phyloP scores from a whole-genome alignment of 768 basidiomycete genomes.

The Auriculariales sp. region DNA sequence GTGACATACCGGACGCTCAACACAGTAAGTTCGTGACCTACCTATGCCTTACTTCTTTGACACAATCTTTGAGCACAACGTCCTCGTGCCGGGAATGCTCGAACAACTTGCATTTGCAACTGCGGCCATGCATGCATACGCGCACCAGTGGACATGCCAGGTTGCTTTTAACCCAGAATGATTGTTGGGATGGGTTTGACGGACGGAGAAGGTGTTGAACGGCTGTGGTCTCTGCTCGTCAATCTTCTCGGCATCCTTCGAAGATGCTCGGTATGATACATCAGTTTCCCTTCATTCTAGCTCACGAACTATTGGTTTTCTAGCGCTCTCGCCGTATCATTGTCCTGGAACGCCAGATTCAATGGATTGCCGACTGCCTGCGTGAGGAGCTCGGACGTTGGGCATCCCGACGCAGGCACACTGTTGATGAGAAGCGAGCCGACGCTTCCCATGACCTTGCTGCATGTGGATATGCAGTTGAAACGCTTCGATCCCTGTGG shows the following conservation, averaged over 20 bases:
- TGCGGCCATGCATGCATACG: slow-evolving; percentile 5
- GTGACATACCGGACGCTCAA: neutral
- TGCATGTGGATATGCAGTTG: slow-evolving; percentile 7
- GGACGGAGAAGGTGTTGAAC: slow-evolving; percentile 19
- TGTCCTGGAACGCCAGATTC: slow-evolving; percentile 20
- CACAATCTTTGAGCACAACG: slow-evolving; percentile 10
- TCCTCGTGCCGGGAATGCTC: slow-evolving; percentile 12
- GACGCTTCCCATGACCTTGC: slow-evolving; percentile 9
- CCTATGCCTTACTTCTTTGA: too few relatives aligned
- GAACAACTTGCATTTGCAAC: slow-evolving; percentile 3
- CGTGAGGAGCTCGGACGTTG: slow-evolving; percentile 19
- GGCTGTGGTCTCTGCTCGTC: slow-evolving; percentile 23
- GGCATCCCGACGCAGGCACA: slow-evolving; percentile 13
- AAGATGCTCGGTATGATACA: neutral
- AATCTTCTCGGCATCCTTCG: slow-evolving; percentile 16
- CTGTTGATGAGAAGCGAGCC: slow-evolving; percentile 7
- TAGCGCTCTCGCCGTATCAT: slow-evolving; percentile 17
- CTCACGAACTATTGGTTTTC: neutral
- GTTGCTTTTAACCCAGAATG: slow-evolving; percentile 14
- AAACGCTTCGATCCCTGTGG: slow-evolving; percentile 19
- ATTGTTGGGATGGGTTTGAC: slow-evolving; percentile 17
- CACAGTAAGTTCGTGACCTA: neutral
- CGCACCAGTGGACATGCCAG: slow-evolving; percentile 3
- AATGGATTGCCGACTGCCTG: slow-evolving; percentile 14
- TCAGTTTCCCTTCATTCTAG: neutral